Evolutionary conservation across 495 filamentous ascomycete genomes (phyloP), one percentile per base, ranked within the genome.

Genomic region (Xylaria scruposa): DNA sequence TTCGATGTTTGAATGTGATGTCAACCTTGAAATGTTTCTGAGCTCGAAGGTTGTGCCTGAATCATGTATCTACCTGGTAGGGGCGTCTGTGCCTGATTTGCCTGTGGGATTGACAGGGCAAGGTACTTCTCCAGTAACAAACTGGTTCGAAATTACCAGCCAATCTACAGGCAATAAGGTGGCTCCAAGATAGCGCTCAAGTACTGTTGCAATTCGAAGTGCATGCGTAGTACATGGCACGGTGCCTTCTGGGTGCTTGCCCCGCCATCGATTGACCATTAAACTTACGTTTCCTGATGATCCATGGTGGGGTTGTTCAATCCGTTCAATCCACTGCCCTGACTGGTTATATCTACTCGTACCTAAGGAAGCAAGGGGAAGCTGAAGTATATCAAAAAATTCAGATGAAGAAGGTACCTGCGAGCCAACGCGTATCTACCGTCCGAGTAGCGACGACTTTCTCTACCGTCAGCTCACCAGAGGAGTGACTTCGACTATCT

Each of bases 231-330:
- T 38, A 38, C 36, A 38, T 38, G 9, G 58, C 33, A 12, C 8
- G 58, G 58, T 38, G 56, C 51, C 12, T 8, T 12, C 40, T 63
- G 38, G 29, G 59, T 65, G 19, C 62, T 19, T 66, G 46, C 63
- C 63, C 63, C 63, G 24, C 63, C 63, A 66, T 40, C 62, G 10
- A 62, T 42, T 15, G 21, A 29, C 36, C 38, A 40, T 33, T 29
- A 65, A 29, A 47, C 4, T 60, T 47, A 63, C 42, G 24, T 64
- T 51, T 38, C 24, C 47, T 8, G 36, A 38, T n/a, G 33, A 47
- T 21, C 61, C 40, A 65, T 64, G 61, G 61, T 65, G 62, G 62
- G 62, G 61, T 24, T 62, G 38, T 13, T 9, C n/a, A 36, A 40
- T 13, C 29, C 36, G n/a, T 24, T 42, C 59, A 62, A 26, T 13